A percentile compares a stretch with the other conserved stretches of the same genome.
phyloP scores from a whole-genome alignment of 2,329 filamentous ascomycete genomes.

The Sclerotinia nivalis region DNA sequence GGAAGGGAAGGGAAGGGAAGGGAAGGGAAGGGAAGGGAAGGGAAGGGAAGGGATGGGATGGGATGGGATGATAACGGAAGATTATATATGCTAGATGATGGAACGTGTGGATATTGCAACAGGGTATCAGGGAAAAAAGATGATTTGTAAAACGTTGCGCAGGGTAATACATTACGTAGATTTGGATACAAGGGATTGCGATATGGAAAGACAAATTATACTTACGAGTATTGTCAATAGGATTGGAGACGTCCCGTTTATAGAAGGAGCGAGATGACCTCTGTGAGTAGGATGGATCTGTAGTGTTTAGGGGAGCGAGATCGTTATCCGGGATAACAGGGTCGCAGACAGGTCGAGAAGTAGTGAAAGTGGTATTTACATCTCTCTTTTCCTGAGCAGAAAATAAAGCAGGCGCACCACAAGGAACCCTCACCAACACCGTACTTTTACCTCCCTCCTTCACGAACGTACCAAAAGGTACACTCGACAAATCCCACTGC shows the following conservation, averaged over 20 bases:
- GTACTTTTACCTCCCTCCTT: constrained; percentile 30
- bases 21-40: no score
- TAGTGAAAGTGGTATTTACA: background rate
- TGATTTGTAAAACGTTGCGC: background rate
- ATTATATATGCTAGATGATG: no score
- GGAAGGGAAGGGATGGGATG: no score
- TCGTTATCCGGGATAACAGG: background rate
- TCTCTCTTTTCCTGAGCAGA: background rate
- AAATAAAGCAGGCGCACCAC: constrained; percentile 19
- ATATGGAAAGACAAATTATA: background rate
- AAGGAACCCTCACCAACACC: constrained; percentile 30
- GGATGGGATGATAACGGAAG: no score
- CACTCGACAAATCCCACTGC: constrained; percentile 28
- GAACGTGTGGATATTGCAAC: no score
- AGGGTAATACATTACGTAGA: background rate
- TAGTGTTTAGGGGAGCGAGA: background rate
- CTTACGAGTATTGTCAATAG: background rate
- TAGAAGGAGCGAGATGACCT: background rate
- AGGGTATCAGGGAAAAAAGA: no score
- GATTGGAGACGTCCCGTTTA: background rate
- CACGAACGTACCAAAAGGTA: constrained; percentile 31
- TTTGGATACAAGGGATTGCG: background rate
- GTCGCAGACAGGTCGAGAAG: background rate
- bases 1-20: no score
- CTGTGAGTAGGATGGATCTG: background rate